Conservation (phyloP, 2,329 filamentous ascomycete species). For the Ceratocystis lukuohia region DNA sequence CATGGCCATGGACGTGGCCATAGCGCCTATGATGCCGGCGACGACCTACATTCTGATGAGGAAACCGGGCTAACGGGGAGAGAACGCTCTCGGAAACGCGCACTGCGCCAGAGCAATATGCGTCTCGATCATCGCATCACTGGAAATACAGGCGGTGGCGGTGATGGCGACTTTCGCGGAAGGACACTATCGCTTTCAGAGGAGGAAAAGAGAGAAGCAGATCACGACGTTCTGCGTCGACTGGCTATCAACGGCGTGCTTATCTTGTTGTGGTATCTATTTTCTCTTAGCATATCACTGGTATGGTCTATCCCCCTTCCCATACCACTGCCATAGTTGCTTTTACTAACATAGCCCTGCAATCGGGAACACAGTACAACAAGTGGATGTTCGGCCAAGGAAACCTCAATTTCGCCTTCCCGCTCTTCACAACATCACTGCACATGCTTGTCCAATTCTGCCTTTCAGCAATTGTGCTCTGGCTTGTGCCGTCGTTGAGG, state of each 20-base stretch:
- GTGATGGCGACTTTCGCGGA: neutral
- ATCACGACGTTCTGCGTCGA: slow-evolving; percentile 56
- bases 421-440: slow-evolving; percentile 84
- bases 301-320: slow-evolving; percentile 40
- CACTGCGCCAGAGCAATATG: slow-evolving; percentile 53
- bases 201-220: slow-evolving; percentile 62
- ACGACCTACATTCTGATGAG: slow-evolving; percentile 71
- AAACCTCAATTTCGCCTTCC: slow-evolving; percentile 81
- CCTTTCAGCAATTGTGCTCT: slow-evolving; percentile 64
- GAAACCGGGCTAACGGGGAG: slow-evolving; percentile 72
- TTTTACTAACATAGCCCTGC: slow-evolving; percentile 23
- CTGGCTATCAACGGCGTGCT: slow-evolving; percentile 64
- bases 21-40: slow-evolving; percentile 42
- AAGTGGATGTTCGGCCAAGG: slow-evolving; percentile 97
- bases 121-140: slow-evolving; percentile 57
- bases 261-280: slow-evolving; percentile 77
- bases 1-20: neutral
- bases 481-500: slow-evolving; percentile 67
- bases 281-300: slow-evolving; percentile 84
- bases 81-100: slow-evolving; percentile 55
- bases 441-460: slow-evolving; percentile 94
- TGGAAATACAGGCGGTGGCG: neutral
- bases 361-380: slow-evolving; percentile 56
- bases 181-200: slow-evolving; percentile 41
- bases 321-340: neutral